Percentiles rank a stretch among this genome's conserved stretches.
These are phyloP conservation scores for Medicago truncatula DNA, from an alignment of 306 rosid genomes.

Conservation along the genomic window DNA sequence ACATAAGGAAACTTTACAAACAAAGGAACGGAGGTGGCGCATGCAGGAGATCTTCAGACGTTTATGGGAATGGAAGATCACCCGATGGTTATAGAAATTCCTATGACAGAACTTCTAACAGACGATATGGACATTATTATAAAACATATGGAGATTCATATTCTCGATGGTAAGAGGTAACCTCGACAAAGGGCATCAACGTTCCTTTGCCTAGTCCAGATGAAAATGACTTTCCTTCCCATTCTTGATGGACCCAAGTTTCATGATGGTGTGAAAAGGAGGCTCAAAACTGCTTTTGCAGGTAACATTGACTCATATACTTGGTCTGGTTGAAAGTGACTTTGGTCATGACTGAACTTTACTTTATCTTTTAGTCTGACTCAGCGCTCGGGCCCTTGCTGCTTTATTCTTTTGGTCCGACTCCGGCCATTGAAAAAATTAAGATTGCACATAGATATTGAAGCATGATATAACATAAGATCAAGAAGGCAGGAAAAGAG, in stretches of 20 bases:
- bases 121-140: conserved; percentile 52
- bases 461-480: conserved; percentile 28
- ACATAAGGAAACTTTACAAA: conserved; percentile 63
- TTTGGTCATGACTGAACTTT: conserved; percentile 24
- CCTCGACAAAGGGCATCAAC: conserved; percentile 3
- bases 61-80: conserved; percentile 50
- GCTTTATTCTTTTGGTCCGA: conserved; percentile 32
- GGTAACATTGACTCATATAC: conserved; percentile 37
- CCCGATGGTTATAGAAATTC: conserved; percentile 51
- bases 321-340: conserved; percentile 39
- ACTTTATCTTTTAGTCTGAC: conserved; percentile 8
- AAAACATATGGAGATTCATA: conserved; percentile 51
- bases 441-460: conserved; percentile 34
- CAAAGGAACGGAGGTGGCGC: conserved; percentile 57
- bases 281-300: conserved; percentile 36
- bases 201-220: conserved; percentile 19
- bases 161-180: conserved; percentile 47
- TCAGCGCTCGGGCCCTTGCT: conserved; percentile 31
- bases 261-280: conserved; percentile 36
- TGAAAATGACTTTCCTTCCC: conserved; percentile 32
- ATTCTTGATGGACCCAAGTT: conserved; percentile 35
- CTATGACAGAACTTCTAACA: conserved; percentile 51
- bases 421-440: conserved; percentile 25
- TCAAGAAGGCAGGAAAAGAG: conserved; percentile 18
- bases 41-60: conserved; percentile 60